Evolutionary conservation across 2,329 filamentous ascomycete genomes (phyloP).

Genomic region (Shiraia sp.): DNA sequence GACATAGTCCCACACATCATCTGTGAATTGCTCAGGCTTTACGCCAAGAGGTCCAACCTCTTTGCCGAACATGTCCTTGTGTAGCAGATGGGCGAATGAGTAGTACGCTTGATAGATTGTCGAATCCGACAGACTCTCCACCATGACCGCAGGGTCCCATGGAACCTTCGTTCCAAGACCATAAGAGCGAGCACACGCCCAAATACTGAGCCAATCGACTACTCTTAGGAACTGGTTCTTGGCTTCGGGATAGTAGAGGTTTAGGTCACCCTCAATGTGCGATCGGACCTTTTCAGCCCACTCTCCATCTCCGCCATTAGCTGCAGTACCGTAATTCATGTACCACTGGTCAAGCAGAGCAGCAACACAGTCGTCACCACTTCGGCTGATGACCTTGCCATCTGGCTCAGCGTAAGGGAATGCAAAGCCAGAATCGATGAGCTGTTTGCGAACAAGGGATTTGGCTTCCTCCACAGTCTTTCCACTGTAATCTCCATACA

Average conservation of each 20-base stretch:
- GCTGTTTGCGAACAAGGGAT: conserved; percentile 76
- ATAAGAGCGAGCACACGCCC: conserved; percentile 91
- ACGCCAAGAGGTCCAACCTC: conserved; percentile 52
- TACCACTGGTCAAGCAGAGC: conserved; percentile 97
- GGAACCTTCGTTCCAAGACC: conserved; percentile 92
- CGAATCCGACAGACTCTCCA: conserved; percentile 88
- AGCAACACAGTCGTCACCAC: conserved; percentile 90
- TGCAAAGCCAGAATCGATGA: conserved; percentile 76
- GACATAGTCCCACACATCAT: conserved; percentile 95
- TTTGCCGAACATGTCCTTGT: conserved; percentile 84
- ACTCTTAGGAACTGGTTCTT: conserved; percentile 74
- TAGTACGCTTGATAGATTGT: conserved; percentile 86
- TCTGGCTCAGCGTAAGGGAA: conserved; percentile 96
- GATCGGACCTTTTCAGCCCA: conserved; percentile 73
- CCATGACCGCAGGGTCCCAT: conserved; percentile 88
- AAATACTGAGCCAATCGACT: conserved; percentile 80
- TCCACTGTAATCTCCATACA: conserved; percentile 85
- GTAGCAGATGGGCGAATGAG: conserved; percentile 66
- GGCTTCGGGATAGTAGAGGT: conserved; percentile 71
- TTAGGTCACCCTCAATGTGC: conserved; percentile 61
- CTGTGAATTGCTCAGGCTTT: conserved; percentile 82
- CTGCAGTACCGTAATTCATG: conserved; percentile 78
- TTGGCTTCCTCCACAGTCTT: conserved; percentile 86
- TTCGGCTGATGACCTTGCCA: conserved; percentile 82
- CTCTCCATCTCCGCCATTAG: conserved; percentile 68